A percentile compares a stretch with the other conserved stretches of the same genome.
These are phyloP conservation scores for Russula sp. DNA, from an alignment of 768 basidiomycete species.

Conservation along the genomic window DNA sequence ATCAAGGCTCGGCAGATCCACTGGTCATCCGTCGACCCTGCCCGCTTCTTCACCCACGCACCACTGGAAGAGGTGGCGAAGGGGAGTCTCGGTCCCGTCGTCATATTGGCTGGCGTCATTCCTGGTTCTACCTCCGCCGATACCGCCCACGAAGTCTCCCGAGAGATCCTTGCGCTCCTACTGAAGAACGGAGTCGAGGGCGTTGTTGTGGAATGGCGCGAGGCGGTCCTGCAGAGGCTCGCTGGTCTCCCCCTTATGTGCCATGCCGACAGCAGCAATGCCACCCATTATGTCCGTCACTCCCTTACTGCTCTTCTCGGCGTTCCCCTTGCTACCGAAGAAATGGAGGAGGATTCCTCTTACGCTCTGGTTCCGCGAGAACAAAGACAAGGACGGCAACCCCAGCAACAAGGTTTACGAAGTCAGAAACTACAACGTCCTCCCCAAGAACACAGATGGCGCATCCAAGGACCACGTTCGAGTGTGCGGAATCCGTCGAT, in stretches of 20 bases:
- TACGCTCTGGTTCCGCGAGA: neutral
- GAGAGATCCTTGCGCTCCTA: conserved; percentile 6
- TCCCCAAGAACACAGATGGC: neutral
- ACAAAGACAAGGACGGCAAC: neutral
- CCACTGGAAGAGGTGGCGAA: neutral
- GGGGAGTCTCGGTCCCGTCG: conserved; percentile 10
- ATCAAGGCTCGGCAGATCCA: conserved; percentile 1
- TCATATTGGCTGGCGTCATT: conserved; percentile 5
- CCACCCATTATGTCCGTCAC: neutral
- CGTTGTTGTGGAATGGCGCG: conserved; percentile 14
- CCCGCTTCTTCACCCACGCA: conserved; percentile 9
- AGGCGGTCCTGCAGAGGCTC: conserved; percentile 1
- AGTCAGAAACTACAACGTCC: neutral
- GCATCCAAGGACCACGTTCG: neutral
- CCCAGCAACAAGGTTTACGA: neutral
- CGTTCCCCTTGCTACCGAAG: neutral
- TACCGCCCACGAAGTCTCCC: conserved; percentile 8
- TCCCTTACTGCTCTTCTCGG: neutral
- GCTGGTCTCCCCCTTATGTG: neutral
- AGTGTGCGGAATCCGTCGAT: neutral
- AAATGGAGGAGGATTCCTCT: neutral
- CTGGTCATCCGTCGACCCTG: conserved; percentile 4
- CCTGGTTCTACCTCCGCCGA: conserved; percentile 10
- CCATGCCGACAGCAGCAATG: neutral
- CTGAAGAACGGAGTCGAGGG: neutral